These are phyloP conservation scores for Zygoascus biomembranicola DNA, from an alignment of 805 yeast species.

Conservation along the genomic window DNA sequence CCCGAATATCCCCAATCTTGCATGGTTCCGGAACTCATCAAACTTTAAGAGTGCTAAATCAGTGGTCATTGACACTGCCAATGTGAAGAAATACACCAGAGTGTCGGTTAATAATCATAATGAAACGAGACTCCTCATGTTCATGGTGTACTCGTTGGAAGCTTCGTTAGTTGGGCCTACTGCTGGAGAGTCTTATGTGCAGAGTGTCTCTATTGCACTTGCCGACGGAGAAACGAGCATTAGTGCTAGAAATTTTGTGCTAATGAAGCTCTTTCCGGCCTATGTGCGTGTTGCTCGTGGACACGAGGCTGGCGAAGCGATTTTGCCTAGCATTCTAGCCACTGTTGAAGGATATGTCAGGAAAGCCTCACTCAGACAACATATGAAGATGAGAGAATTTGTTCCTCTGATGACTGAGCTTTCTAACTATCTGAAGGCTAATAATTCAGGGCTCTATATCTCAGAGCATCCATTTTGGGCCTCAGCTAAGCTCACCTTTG, in stretches of 20 bases:
- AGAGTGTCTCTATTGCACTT: neutral
- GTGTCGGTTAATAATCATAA: neutral
- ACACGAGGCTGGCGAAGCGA: neutral
- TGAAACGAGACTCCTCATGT: neutral
- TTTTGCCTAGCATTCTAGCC: neutral
- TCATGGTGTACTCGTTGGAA: conserved; percentile 2
- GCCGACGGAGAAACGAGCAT: neutral
- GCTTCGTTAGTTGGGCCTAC: neutral
- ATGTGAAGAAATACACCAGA: neutral
- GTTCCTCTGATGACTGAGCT: neutral
- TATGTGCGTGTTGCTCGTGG: neutral
- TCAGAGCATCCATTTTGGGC: neutral
- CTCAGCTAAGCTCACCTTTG: neutral
- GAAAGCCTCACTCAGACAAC: neutral
- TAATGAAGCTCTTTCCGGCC: neutral
- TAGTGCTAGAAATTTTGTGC: neutral
- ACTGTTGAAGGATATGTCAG: neutral
- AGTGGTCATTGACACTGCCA: neutral
- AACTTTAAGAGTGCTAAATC: conserved; percentile 1
- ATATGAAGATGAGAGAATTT: neutral
- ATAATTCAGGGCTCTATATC: neutral
- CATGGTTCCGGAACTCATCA: neutral
- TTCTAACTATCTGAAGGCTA: neutral
- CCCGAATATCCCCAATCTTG: neutral
- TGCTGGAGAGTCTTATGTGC: neutral